phyloP scores from a whole-genome alignment of 148 eudicot genomes.

The Silene latifolia region DNA sequence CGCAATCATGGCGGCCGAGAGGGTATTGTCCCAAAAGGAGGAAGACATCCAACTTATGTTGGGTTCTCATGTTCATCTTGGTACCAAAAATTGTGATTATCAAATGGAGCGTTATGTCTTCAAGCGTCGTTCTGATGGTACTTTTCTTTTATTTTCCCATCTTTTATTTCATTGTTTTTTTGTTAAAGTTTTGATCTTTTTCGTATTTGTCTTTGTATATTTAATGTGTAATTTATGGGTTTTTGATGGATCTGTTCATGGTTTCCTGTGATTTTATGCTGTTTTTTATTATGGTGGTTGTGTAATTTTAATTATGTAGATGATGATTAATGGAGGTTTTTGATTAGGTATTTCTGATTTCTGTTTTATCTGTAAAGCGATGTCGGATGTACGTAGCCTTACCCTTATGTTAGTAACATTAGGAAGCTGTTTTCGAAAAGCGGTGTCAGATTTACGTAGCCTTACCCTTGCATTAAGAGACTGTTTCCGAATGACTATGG shows the following conservation, averaged over 20 bases:
- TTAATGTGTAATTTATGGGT: neutral
- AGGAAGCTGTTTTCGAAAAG: no score
- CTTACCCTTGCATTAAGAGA: no score
- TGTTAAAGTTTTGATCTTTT: neutral
- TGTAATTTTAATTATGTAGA: no score
- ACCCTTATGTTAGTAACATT: no score
- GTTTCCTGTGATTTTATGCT: neutral
- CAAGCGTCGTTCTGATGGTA: conserved; percentile 74
- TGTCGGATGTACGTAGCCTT: no score
- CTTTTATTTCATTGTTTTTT: neutral
- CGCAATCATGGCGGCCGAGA: conserved; percentile 12
- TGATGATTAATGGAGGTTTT: no score
- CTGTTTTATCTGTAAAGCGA: no score
- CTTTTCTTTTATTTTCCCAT: neutral
- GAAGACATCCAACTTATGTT: conserved; percentile 66
- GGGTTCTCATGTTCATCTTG: conserved; percentile 66
- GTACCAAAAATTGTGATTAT: conserved; percentile 71
- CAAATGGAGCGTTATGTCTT: conserved; percentile 74
- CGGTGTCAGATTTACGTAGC: no score
- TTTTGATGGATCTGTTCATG: neutral
- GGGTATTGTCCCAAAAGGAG: conserved; percentile 37
- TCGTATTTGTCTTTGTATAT: neutral
- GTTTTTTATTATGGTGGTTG: no score
- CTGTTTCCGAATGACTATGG: no score
- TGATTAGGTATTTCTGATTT: no score